These are phyloP conservation scores for Fraxinus nigra DNA, from an alignment of 305 asterid species.

Conservation along the genomic window DNA sequence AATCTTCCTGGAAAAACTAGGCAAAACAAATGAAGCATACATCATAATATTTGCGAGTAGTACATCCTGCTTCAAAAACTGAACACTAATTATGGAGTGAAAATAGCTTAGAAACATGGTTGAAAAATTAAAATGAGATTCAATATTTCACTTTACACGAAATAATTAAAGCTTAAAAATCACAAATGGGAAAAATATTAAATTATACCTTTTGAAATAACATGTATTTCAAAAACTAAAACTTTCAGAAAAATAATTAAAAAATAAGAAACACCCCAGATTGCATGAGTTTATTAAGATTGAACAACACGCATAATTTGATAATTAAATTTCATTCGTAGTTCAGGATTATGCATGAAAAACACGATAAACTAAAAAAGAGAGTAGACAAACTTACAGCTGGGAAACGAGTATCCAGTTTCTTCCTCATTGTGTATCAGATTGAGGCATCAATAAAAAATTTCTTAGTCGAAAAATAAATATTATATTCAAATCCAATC, in stretches of 20 bases:
- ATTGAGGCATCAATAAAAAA: slow-evolving; percentile 25
- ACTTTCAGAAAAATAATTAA: neutral
- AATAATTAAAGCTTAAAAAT: neutral
- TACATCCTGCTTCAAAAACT: neutral
- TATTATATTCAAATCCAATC: slow-evolving; percentile 1
- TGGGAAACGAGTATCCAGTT: slow-evolving; percentile 86
- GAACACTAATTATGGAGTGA: neutral
- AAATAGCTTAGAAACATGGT: neutral
- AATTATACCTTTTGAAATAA: neutral
- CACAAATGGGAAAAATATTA: neutral
- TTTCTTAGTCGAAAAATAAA: neutral
- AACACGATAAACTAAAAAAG: neutral
- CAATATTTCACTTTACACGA: neutral
- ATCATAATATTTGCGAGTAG: neutral
- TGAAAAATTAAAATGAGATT: neutral
- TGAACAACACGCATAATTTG: neutral
- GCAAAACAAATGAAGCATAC: slow-evolving; percentile 2
- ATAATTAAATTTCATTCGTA: neutral
- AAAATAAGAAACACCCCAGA: slow-evolving; percentile 14
- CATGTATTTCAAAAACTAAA: neutral
- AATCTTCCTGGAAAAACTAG: neutral
- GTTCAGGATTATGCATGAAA: neutral
- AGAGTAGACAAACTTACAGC: slow-evolving; percentile 52
- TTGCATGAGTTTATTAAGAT: neutral
- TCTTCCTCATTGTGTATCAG: slow-evolving; percentile 66